Percentiles rank a stretch among this genome's conserved stretches.
These are phyloP conservation scores for Plasmodium fragile DNA, from an alignment of 169 alveolate genomes.

Conservation along the genomic window DNA sequence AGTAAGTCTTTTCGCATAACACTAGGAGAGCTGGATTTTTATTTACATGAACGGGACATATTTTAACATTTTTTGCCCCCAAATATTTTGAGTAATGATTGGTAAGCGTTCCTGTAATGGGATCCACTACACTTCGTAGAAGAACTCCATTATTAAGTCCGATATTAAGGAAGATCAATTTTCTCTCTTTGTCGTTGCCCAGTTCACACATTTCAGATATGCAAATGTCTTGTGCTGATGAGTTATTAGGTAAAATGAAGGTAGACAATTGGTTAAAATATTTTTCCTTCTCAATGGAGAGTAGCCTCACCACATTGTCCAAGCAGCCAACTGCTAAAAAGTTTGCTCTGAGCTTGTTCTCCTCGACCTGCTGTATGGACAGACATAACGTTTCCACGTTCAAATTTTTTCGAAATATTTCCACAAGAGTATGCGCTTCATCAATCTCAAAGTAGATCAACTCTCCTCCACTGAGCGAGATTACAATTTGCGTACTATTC, in stretches of 20 bases:
- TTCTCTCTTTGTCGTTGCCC: slow-evolving; percentile 37
- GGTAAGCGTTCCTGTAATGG: slow-evolving; percentile 95
- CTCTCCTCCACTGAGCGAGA: slow-evolving; percentile 94
- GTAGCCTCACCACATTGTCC: slow-evolving; percentile 94
- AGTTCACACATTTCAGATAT: slow-evolving; percentile 75
- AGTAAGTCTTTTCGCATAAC: slow-evolving; percentile 90
- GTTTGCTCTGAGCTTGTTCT: slow-evolving; percentile 92
- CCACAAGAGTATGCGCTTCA: slow-evolving; percentile 89
- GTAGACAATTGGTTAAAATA: slow-evolving; percentile 91
- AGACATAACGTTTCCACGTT: slow-evolving; percentile 91
- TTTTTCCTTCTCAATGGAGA: slow-evolving; percentile 94
- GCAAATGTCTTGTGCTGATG: slow-evolving; percentile 90
- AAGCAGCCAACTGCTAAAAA: slow-evolving; percentile 96
- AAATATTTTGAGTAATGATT: slow-evolving; percentile 95
- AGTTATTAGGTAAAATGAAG: slow-evolving; percentile 93
- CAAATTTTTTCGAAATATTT: slow-evolving; percentile 86
- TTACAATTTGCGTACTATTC: slow-evolving; percentile 93
- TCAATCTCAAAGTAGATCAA: slow-evolving; percentile 95
- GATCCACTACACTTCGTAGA: slow-evolving; percentile 94
- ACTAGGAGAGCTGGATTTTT: slow-evolving; percentile 87
- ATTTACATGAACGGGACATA: slow-evolving; percentile 83
- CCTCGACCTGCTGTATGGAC: slow-evolving; percentile 92
- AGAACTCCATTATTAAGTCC: slow-evolving; percentile 98
- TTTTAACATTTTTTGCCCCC: slow-evolving; percentile 95
- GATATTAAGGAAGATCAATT: slow-evolving; percentile 89